Evolutionary conservation across 108 stramenopile species (phyloP).

Genomic region (Thalassiosira profunda): DNA sequence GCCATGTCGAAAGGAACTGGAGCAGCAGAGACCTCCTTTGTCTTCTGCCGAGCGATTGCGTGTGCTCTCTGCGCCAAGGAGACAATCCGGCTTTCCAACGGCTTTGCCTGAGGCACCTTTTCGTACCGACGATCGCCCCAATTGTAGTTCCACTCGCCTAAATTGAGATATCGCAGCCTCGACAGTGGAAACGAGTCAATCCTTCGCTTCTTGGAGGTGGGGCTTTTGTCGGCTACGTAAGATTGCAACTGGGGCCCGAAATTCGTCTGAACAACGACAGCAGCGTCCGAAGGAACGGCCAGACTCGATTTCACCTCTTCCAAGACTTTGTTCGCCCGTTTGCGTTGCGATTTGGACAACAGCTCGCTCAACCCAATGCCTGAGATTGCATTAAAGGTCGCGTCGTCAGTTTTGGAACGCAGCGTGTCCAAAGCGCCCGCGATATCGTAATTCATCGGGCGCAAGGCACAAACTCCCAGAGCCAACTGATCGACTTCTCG

Average conservation of each 20-base stretch:
- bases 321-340: slow-evolving; percentile 11
- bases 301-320: slow-evolving; percentile 39
- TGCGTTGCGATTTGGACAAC: neutral
- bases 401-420: neutral
- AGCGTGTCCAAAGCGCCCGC: slow-evolving; percentile 2
- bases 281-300: slow-evolving; percentile 25
- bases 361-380: neutral
- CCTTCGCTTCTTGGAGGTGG: slow-evolving; percentile 28
- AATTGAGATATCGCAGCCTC: slow-evolving; percentile 38
- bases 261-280: slow-evolving; percentile 39
- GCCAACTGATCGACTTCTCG: slow-evolving; percentile 45
- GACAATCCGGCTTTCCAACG: slow-evolving; percentile 13
- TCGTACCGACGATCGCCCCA: slow-evolving; percentile 47
- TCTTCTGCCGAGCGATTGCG: neutral
- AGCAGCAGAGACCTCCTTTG: neutral
- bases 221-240: neutral
- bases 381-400: neutral
- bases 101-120: slow-evolving; percentile 21
- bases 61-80: slow-evolving; percentile 29
- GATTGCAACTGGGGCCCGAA: slow-evolving; percentile 38
- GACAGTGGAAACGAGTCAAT: slow-evolving; percentile 40
- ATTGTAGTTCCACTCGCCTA: slow-evolving; percentile 49
- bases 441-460: slow-evolving; percentile 28
- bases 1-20: slow-evolving; percentile 37
- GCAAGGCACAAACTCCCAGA: slow-evolving; percentile 37